phyloP scores from a whole-genome alignment of 2,329 filamentous ascomycete species.

The Alternaria brassicae region DNA sequence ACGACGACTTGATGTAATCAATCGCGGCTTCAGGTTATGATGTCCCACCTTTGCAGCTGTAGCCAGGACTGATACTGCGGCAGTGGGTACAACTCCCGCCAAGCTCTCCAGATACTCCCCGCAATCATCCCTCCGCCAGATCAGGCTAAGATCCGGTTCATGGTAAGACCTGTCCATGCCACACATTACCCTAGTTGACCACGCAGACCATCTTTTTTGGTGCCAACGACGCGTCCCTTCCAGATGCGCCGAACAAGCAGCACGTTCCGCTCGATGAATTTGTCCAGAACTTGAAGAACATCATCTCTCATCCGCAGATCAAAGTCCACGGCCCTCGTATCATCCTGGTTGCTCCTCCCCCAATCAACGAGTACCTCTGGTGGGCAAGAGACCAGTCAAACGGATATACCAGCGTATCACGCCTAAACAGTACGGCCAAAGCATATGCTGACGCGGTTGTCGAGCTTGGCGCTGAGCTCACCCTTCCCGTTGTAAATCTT shows the following conservation, averaged over 20 bases:
- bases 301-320: conserved; percentile 75
- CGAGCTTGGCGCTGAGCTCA: conserved; percentile 63
- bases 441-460: conserved; percentile 71
- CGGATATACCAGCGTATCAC: conserved; percentile 49
- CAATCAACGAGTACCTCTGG: conserved; percentile 77
- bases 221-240: conserved; percentile 84
- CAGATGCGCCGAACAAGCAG: conserved; percentile 69
- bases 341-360: conserved; percentile 82
- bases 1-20: conserved; percentile 83
- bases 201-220: conserved; percentile 80
- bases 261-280: conserved; percentile 80
- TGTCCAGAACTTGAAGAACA: conserved; percentile 72
- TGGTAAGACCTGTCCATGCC: conserved; percentile 56
- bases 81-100: conserved; percentile 80
- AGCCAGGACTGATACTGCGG: conserved; percentile 15
- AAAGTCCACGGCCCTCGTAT: conserved; percentile 74
- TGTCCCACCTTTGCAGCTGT: not conserved
- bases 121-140: conserved; percentile 73
- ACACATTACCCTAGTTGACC: conserved; percentile 13
- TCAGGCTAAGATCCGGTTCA: conserved; percentile 67
- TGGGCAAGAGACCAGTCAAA: conserved; percentile 55
- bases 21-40: conserved; percentile 75
- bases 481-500: conserved; percentile 75
- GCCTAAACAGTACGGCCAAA: conserved; percentile 67
- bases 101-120: conserved; percentile 73